These are phyloP conservation scores for Daldinia sp. DNA, from an alignment of 2,329 filamentous ascomycete genomes.

Conservation along the genomic window DNA sequence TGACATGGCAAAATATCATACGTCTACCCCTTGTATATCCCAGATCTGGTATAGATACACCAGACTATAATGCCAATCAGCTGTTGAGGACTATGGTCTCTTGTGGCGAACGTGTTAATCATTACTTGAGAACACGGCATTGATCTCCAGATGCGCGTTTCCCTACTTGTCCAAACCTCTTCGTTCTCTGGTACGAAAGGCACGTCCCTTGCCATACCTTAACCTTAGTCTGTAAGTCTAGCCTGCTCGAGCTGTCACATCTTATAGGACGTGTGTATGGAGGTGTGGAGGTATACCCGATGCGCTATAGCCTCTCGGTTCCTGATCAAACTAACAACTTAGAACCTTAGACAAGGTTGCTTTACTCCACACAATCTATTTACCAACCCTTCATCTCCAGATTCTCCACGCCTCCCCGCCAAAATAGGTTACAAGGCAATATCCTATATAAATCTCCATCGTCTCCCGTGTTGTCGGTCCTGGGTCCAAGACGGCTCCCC, in stretches of 20 bases:
- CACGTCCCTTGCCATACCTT: constrained; percentile 36
- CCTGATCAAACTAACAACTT: constrained; percentile 40
- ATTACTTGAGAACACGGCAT: constrained; percentile 40
- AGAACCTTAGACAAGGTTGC: constrained; percentile 25
- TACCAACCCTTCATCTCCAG: constrained; percentile 46
- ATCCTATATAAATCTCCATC: constrained; percentile 53
- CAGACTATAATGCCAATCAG: constrained; percentile 37
- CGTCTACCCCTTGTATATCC: constrained; percentile 31
- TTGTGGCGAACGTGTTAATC: constrained; percentile 40
- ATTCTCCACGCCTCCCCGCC: constrained; percentile 48
- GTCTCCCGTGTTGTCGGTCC: constrained; percentile 47
- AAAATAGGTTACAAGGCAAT: constrained; percentile 46
- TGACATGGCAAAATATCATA: constrained; percentile 36
- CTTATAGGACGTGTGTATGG: constrained; percentile 37
- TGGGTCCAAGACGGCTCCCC: constrained; percentile 41
- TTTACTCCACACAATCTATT: constrained; percentile 44
- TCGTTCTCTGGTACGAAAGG: constrained; percentile 39
- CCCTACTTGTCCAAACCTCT: constrained; percentile 39
- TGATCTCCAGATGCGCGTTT: constrained; percentile 44
- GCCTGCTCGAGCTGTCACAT: constrained; percentile 39
- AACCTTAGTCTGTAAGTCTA: constrained; percentile 29
- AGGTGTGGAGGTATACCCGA: constrained; percentile 41
- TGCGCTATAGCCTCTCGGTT: constrained; percentile 42
- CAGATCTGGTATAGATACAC: constrained; percentile 38
- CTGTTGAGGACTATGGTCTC: constrained; percentile 16